Percentiles rank a stretch among this genome's conserved stretches.
phyloP scores from a whole-genome alignment of 352 stramenopile genomes.

The Globisporangium echinulatum region DNA sequence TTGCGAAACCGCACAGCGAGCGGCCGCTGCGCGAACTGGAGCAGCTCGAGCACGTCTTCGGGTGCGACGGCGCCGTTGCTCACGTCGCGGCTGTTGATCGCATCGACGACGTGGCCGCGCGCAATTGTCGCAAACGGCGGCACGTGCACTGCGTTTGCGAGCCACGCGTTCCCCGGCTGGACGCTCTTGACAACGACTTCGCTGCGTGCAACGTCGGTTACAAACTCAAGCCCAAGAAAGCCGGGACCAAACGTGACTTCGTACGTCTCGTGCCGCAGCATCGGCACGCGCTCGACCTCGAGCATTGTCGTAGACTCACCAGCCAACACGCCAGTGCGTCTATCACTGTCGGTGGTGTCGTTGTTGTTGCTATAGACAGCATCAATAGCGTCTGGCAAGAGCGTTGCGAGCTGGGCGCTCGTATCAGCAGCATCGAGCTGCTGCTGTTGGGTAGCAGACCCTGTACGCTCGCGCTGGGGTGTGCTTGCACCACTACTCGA shows the following conservation, averaged over 20 bases:
- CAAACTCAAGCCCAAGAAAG: slow-evolving; percentile 71
- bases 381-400: background rate
- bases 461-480: background rate
- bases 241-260: slow-evolving; percentile 70
- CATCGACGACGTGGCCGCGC: slow-evolving; percentile 54
- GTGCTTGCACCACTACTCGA: too few species aligned
- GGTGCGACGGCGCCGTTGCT: slow-evolving; percentile 13
- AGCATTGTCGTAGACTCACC: too few species aligned
- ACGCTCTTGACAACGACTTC: slow-evolving; percentile 69
- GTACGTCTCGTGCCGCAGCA: slow-evolving; percentile 33
- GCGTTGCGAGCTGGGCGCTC: background rate
- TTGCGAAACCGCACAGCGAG: slow-evolving; percentile 58
- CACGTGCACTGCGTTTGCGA: slow-evolving; percentile 32
- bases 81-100: slow-evolving; percentile 46
- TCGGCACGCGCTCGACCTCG: background rate
- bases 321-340: background rate
- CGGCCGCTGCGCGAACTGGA: slow-evolving; percentile 56
- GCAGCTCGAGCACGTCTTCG: slow-evolving; percentile 53
- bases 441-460: too few species aligned
- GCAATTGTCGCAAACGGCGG: slow-evolving; percentile 32
- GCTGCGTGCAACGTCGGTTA: slow-evolving; percentile 34
- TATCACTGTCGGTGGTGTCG: background rate
- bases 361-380: slow-evolving; percentile 1
- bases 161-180: slow-evolving; percentile 22
- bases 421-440: background rate